These are phyloP conservation scores for Haberlea rhodopensis DNA, from an alignment of 257 asterid species.

Conservation along the genomic window DNA sequence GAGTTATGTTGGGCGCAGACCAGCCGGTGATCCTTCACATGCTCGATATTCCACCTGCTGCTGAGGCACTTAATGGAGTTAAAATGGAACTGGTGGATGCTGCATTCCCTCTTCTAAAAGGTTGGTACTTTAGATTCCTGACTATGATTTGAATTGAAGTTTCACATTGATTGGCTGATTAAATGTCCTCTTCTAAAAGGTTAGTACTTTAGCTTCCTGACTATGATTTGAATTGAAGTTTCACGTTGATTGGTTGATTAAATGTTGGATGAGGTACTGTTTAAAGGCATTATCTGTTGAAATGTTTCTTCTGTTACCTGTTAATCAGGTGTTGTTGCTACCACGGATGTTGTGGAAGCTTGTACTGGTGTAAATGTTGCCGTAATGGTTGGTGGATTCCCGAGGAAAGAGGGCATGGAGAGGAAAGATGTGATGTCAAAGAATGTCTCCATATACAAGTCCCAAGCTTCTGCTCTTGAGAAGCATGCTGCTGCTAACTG, in stretches of 20 bases:
- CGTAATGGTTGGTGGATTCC: constrained; percentile 97
- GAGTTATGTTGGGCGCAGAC: constrained; percentile 84
- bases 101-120: constrained; percentile 90
- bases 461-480: constrained; percentile 96
- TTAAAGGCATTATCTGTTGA: neutral
- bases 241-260: neutral
- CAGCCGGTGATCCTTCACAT: constrained; percentile 95
- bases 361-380: constrained; percentile 85
- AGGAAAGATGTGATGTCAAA: constrained; percentile 96
- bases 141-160: too few species aligned
- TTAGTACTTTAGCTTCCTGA: constrained; percentile 17
- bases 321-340: constrained; percentile 81
- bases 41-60: constrained; percentile 89
- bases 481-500: constrained; percentile 86
- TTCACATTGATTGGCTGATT: too few species aligned
- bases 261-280: constrained; percentile 8
- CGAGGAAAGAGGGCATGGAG: constrained; percentile 98
- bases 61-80: constrained; percentile 88
- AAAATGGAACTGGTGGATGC: constrained; percentile 93
- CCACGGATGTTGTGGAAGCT: constrained; percentile 83
- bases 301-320: constrained; percentile 9
- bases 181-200: too few species aligned
- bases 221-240: neutral
- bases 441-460: constrained; percentile 89
- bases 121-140: too few species aligned